Evolutionary conservation across 208 protist species (phyloP).

Genomic region (Novymonas esmeraldas): DNA sequence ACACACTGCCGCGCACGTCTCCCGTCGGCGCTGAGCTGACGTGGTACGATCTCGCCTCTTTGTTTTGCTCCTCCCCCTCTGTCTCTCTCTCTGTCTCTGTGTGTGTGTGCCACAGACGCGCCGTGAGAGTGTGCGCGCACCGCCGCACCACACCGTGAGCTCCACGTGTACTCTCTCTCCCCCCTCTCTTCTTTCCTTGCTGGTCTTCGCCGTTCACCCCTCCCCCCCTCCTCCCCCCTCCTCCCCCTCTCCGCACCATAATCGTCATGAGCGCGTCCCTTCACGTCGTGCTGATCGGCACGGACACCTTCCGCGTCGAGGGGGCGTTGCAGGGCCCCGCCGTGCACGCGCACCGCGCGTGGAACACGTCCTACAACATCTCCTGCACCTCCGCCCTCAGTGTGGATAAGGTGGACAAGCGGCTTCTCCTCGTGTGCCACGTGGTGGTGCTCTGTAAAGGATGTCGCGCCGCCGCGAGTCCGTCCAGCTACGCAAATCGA

Average conservation of each 20-base stretch:
- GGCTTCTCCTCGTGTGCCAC: conserved; percentile 57
- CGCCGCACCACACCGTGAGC: no score
- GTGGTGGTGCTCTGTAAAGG: conserved; percentile 73
- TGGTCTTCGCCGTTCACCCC: no score
- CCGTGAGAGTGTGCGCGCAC: no score
- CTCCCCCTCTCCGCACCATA: not conserved
- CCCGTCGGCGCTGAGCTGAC: no score
- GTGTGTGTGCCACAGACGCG: no score
- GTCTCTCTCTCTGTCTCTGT: no score
- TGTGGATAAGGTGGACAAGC: conserved; percentile 61
- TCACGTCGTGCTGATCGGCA: conserved; percentile 73
- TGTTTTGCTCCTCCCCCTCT: no score
- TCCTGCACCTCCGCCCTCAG: conserved; percentile 54
- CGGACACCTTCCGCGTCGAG: conserved; percentile 61
- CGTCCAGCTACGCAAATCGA: conserved; percentile 51
- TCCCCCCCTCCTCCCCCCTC: no score
- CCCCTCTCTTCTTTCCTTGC: no score
- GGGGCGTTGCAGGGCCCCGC: conserved; percentile 50
- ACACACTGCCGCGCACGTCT: no score
- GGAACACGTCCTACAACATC: conserved; percentile 73
- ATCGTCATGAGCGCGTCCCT: conserved; percentile 33
- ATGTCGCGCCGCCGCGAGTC: conserved; percentile 30
- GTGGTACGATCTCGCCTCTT: no score
- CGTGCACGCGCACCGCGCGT: conserved; percentile 68
- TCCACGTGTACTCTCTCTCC: no score